Evolutionary conservation across 495 filamentous ascomycete genomes (phyloP), one percentile per base, ranked within the genome.

Genomic region (Cercophora samala): DNA sequence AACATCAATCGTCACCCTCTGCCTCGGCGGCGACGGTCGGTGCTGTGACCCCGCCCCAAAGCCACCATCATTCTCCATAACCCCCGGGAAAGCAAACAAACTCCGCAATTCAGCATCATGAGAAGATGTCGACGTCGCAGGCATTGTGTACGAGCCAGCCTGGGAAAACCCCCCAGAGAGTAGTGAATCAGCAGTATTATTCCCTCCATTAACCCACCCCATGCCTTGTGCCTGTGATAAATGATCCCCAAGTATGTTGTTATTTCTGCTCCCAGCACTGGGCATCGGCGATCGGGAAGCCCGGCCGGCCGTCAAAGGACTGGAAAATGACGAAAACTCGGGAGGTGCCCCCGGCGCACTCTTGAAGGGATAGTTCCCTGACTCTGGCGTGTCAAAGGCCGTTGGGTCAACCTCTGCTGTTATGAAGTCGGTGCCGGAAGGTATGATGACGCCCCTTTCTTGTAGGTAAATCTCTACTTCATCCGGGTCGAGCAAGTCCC

Each of bases 381-480:
- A 5, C 61, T 66, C 21, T 4, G 62, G 64, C 25, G 74, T 73
- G 5, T 72, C 69, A 19, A 83, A 76, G 9, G 68, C 66, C 11
- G 64, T 70, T 5, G 73, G 65, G 46, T 82, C 82, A 8, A 85
- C 62, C 64, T 83, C 85, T 58, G 78, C 83, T 25, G 78, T 85
- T 22, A 84, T 81, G 73, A 77, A 85, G 54, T 83, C 85, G 5
- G 83, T 81, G 8, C 78, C 73, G 0, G 82, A 77, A 2, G 86
- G 81, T 42, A 90, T 85, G 19, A 77, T 70, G 19, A 91, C 78
- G 0, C 87, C 88, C 32, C 84, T 80, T 72, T 86, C 79, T 63
- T 79, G 76, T 19, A 94, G 81, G 74, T 88, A 92, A 11, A 86
- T 79, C 75, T 93, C 88, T 5, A 92, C 86, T 70, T 93, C 91